phyloP scores from a whole-genome alignment of 257 asterid genomes.

The Coffea eugenioides region DNA sequence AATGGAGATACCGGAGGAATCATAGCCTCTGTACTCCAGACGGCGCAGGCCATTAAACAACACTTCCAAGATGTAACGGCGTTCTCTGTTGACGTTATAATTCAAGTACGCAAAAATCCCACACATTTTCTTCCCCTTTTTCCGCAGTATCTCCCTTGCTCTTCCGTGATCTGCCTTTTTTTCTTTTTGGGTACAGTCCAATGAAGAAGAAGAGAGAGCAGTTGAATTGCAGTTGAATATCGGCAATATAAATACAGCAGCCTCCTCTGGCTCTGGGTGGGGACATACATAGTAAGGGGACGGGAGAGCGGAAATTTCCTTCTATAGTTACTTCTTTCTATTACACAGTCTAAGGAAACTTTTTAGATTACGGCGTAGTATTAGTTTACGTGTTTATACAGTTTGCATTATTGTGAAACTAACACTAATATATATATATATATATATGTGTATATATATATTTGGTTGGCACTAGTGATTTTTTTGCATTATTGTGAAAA shows the following conservation, averaged over 20 bases:
- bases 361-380: too few relatives aligned
- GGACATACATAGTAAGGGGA: too few relatives aligned
- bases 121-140: conserved; percentile 52
- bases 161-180: background rate
- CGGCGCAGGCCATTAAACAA: conserved; percentile 86
- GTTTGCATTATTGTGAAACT: too few relatives aligned
- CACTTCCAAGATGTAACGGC: conserved; percentile 76
- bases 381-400: too few relatives aligned
- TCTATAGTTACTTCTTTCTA: too few relatives aligned
- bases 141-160: background rate
- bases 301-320: background rate
- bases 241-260: background rate
- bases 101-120: conserved; percentile 96
- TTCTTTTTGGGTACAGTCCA: background rate
- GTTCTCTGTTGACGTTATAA: conserved; percentile 62
- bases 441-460: too few relatives aligned
- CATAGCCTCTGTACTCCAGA: conserved; percentile 96
- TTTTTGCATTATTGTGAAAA: too few relatives aligned
- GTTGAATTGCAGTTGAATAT: conserved; percentile 8
- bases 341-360: background rate
- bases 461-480: too few relatives aligned
- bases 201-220: background rate
- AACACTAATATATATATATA: too few relatives aligned
- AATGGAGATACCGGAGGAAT: conserved; percentile 84
- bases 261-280: background rate